Conservation (phyloP, 1,284 basidiomycete genomes). For the Cryptococcus sp. region DNA sequence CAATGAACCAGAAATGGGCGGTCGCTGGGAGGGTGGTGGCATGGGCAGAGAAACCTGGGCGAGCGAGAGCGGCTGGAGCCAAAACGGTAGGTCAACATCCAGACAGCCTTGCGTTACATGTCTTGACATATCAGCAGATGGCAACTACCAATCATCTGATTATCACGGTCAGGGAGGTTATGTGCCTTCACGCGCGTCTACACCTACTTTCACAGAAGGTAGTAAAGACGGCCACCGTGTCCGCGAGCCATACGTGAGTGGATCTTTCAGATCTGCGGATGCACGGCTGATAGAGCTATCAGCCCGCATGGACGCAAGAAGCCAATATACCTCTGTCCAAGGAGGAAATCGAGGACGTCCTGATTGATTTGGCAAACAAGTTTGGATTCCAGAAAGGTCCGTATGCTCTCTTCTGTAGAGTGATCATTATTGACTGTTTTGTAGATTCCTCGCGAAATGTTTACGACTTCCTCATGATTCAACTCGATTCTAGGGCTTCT, state of each 20-base stretch:
- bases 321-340: constrained; percentile 93
- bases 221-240: constrained; percentile 64
- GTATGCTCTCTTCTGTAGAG: constrained; percentile 35
- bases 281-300: constrained; percentile 47
- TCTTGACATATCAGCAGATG: constrained; percentile 5
- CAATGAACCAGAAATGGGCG: constrained; percentile 70
- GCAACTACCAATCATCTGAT: constrained; percentile 37
- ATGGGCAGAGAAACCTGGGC: constrained; percentile 52
- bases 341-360: constrained; percentile 98
- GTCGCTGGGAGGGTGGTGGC: constrained; percentile 55
- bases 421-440: background rate
- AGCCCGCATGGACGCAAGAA: constrained; percentile 89
- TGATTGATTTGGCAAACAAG: constrained; percentile 96
- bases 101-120: too few relatives aligned
- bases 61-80: constrained; percentile 47
- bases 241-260: constrained; percentile 56
- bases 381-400: constrained; percentile 97
- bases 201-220: constrained; percentile 53
- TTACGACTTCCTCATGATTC: constrained; percentile 98
- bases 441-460: constrained; percentile 63
- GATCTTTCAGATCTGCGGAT: constrained; percentile 56
- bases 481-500: constrained; percentile 93
- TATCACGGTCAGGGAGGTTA: constrained; percentile 46
- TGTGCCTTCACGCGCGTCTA: constrained; percentile 50
- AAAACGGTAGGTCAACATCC: constrained; percentile 55